These are phyloP conservation scores for Pisolithus microcarpus DNA, from an alignment of 768 basidiomycete genomes.

Conservation along the genomic window DNA sequence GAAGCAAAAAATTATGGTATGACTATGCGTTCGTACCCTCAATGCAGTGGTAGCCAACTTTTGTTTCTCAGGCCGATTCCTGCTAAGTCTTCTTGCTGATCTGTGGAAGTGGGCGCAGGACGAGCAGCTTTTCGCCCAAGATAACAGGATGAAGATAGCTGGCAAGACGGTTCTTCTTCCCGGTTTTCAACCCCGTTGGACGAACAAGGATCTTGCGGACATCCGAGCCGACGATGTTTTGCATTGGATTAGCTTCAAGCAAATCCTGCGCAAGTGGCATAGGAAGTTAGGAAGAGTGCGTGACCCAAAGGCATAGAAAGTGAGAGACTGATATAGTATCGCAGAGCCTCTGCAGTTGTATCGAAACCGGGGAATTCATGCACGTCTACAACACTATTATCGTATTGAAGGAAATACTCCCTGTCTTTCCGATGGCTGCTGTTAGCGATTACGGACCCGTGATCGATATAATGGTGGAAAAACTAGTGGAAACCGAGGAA, in stretches of 20 bases:
- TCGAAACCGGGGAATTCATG: constrained; percentile 89
- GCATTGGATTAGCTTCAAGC: constrained; percentile 63
- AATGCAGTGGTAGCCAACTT: constrained; percentile 1
- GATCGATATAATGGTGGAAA: constrained; percentile 56
- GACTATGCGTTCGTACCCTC: constrained; percentile 9
- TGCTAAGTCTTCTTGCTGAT: constrained; percentile 71
- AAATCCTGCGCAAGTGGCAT: constrained; percentile 79
- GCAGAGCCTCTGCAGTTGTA: constrained; percentile 73
- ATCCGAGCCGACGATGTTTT: constrained; percentile 48
- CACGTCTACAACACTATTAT: constrained; percentile 96
- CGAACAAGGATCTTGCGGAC: constrained; percentile 34
- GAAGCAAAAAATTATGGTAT: constrained; percentile 92
- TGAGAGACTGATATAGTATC: constrained; percentile 1
- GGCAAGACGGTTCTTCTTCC: constrained; percentile 58
- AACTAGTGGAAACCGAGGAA: constrained; percentile 66
- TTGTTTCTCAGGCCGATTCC: constrained; percentile 64
- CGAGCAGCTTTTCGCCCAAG: constrained; percentile 63
- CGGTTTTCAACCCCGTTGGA: constrained; percentile 56
- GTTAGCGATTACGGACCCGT: constrained; percentile 47
- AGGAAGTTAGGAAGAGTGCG: constrained; percentile 63
- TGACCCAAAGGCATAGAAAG: background rate
- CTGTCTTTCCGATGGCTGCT: constrained; percentile 74
- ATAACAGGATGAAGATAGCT: constrained; percentile 59
- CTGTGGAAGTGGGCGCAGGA: constrained; percentile 74
- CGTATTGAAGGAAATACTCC: constrained; percentile 83